Evolutionary conservation across 2,329 filamentous ascomycete genomes (phyloP).

Genomic region (Penicillium expansum): DNA sequence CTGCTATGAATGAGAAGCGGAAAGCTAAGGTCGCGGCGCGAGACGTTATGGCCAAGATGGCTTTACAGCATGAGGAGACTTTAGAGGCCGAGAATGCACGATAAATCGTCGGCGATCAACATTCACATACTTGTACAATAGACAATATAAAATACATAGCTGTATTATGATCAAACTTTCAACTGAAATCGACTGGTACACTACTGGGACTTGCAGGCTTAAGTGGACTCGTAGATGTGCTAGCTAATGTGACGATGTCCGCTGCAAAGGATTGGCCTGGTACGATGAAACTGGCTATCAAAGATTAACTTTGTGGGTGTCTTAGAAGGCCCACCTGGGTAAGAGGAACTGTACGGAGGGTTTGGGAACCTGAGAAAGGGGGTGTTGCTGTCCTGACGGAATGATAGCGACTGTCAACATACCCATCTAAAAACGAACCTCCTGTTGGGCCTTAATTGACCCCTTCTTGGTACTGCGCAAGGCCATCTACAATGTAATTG

Average conservation of each 20-base stretch:
- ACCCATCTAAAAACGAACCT: neutral
- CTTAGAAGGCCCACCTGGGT: too few relatives aligned
- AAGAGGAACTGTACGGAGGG: neutral
- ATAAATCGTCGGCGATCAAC: conserved; percentile 1
- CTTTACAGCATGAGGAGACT: conserved; percentile 41
- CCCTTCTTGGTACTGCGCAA: neutral
- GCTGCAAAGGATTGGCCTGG: neutral
- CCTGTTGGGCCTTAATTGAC: neutral
- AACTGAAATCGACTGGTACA: neutral
- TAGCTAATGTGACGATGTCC: neutral
- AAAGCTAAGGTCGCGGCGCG: conserved; percentile 36
- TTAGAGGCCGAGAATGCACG: conserved; percentile 33
- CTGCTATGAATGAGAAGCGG: conserved; percentile 25
- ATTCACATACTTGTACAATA: conserved; percentile 1
- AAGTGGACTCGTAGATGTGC: neutral
- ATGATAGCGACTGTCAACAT: neutral
- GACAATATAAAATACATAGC: neutral
- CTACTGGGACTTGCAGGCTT: neutral
- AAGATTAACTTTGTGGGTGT: neutral
- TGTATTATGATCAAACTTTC: neutral
- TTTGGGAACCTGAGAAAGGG: neutral
- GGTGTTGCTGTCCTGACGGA: conserved; percentile 18
- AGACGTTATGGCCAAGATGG: conserved; percentile 35
- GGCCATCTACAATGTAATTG: neutral
- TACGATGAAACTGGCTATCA: neutral